Evolutionary conservation across 2,329 filamentous ascomycete species (phyloP).

Genomic region (Cercospora zeae-maydis): DNA sequence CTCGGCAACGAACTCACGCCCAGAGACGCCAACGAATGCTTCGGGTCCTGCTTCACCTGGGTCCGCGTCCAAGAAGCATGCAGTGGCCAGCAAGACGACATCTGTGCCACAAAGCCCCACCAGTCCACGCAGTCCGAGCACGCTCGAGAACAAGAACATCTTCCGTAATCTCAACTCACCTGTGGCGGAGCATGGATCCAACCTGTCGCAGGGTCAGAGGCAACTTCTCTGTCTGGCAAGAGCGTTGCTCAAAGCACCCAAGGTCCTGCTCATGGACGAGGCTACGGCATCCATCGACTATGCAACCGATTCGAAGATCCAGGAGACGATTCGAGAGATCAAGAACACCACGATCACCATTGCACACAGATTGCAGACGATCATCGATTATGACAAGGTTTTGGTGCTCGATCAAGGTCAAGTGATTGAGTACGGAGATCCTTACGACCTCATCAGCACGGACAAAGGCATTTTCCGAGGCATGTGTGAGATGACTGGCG

Average conservation of each 20-base stretch:
- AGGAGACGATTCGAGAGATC: constrained; percentile 91
- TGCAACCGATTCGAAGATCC: constrained; percentile 90
- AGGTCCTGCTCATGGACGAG: constrained; percentile 98
- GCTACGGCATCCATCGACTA: constrained; percentile 98
- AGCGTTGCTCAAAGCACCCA: constrained; percentile 84
- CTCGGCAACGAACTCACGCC: constrained; percentile 41
- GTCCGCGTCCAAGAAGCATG: constrained; percentile 30
- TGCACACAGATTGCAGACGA: constrained; percentile 90
- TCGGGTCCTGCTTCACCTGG: constrained; percentile 21
- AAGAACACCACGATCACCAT: constrained; percentile 93
- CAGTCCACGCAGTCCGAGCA: constrained; percentile 39
- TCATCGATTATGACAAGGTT: constrained; percentile 97
- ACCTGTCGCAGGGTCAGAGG: constrained; percentile 91
- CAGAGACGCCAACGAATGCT: constrained; percentile 33
- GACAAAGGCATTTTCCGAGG: constrained; percentile 62
- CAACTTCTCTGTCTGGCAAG: constrained; percentile 91
- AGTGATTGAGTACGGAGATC: constrained; percentile 87
- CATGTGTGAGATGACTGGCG: constrained; percentile 68
- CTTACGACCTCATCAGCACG: constrained; percentile 72
- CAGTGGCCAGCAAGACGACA: constrained; percentile 33
- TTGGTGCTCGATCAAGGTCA: constrained; percentile 85
- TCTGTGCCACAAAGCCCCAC: constrained; percentile 34
- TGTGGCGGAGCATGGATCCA: constrained; percentile 86
- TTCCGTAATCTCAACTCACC: constrained; percentile 82
- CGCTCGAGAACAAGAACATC: constrained; percentile 83